Evolutionary conservation across 192 early-diverging fungal genomes (phyloP).

Genomic region (Kickxella alabastrina): DNA sequence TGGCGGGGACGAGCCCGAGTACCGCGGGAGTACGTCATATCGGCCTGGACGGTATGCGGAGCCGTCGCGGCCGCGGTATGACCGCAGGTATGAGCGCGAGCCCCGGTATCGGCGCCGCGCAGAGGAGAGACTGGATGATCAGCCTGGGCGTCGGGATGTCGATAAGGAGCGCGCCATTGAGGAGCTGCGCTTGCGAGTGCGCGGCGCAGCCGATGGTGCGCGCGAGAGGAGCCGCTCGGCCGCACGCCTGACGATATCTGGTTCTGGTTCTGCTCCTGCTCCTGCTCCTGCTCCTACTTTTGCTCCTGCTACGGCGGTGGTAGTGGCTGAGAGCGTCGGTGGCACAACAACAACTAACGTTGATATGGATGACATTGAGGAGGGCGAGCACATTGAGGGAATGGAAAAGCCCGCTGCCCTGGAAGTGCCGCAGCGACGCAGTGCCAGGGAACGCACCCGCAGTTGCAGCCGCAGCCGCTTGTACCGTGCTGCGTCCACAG

Average conservation of each 20-base stretch:
- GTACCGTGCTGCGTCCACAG: conserved; percentile 1
- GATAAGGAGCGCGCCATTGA: conserved; percentile 49
- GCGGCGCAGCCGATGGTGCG: conserved; percentile 19
- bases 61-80: conserved; percentile 15
- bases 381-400: conserved; percentile 48
- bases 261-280: background rate
- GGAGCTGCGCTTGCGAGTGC: conserved; percentile 38
- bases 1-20: conserved; percentile 15
- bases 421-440: conserved; percentile 3
- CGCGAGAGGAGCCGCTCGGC: conserved; percentile 17
- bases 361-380: conserved; percentile 46
- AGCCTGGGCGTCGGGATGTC: conserved; percentile 15
- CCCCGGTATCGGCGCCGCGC: conserved; percentile 26
- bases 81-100: conserved; percentile 32
- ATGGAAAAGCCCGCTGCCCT: conserved; percentile 10
- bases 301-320: background rate
- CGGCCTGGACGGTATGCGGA: conserved; percentile 22
- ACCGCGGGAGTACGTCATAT: conserved; percentile 17
- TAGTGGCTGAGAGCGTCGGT: background rate
- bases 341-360: background rate
- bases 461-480: conserved; percentile 20
- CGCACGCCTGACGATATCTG: too few species aligned
- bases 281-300: background rate
- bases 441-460: conserved; percentile 1
- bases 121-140: conserved; percentile 16